These are phyloP conservation scores for Globisporangium radiosum DNA, from an alignment of 352 stramenopile species.

Conservation along the genomic window DNA sequence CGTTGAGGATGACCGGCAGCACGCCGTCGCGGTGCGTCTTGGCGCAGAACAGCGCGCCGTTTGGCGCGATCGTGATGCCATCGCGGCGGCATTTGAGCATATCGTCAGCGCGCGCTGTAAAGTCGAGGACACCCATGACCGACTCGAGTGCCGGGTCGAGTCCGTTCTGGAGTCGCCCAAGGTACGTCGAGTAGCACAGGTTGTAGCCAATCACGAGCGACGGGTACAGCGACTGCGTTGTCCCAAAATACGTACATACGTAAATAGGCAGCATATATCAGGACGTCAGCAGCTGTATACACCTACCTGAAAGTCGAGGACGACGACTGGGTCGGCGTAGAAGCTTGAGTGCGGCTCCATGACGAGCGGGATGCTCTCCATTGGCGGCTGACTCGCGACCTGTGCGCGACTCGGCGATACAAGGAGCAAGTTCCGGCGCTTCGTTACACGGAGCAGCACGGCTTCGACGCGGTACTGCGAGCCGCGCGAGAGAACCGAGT, in stretches of 20 bases:
- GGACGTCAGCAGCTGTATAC: background rate
- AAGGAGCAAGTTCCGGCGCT: slow-evolving; percentile 82
- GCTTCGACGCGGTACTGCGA: slow-evolving; percentile 93
- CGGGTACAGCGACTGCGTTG: slow-evolving; percentile 94
- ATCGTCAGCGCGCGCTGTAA: slow-evolving; percentile 29
- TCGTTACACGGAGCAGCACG: slow-evolving; percentile 89
- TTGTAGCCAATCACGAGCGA: slow-evolving; percentile 99
- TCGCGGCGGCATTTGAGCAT: slow-evolving; percentile 43
- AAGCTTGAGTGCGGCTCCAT: slow-evolving; percentile 95
- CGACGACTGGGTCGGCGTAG: slow-evolving; percentile 96
- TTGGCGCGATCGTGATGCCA: slow-evolving; percentile 77
- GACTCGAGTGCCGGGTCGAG: slow-evolving; percentile 60
- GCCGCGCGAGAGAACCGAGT: slow-evolving; percentile 87
- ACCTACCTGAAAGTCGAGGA: slow-evolving; percentile 95
- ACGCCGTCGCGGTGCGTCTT: slow-evolving; percentile 92
- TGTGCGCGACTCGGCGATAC: slow-evolving; percentile 70
- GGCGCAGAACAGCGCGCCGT: slow-evolving; percentile 94
- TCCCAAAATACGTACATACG: no score
- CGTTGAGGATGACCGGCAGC: slow-evolving; percentile 94
- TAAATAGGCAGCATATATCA: no score
- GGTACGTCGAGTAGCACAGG: slow-evolving; percentile 96
- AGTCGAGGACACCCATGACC: slow-evolving; percentile 57
- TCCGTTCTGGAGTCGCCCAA: slow-evolving; percentile 88
- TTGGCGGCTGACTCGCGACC: slow-evolving; percentile 85
- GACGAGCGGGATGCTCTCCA: slow-evolving; percentile 92